Evolutionary conservation across 176 grass and related monocot species (phyloP).

Genomic region (Cenchrus fungigraminus): DNA sequence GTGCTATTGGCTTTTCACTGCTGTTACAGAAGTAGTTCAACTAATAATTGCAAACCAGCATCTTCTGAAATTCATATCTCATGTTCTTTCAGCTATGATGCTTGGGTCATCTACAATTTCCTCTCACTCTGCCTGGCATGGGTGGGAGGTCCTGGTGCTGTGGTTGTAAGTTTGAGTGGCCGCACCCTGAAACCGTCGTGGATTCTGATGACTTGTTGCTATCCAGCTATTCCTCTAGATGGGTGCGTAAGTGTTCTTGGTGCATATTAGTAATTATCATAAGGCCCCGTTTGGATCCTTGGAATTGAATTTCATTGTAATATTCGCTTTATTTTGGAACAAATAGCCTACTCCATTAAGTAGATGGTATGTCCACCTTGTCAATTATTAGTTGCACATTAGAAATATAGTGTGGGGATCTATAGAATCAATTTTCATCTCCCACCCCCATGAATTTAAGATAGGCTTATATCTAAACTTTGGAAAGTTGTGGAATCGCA

Average conservation of each 20-base stretch:
- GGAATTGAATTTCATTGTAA: too few species aligned
- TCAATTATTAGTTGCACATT: too few species aligned
- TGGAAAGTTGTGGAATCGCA: too few species aligned
- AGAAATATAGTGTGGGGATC: too few species aligned
- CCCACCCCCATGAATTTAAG: too few species aligned
- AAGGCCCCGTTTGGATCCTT: neutral
- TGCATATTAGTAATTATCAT: conserved; percentile 15
- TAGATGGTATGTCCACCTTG: too few species aligned
- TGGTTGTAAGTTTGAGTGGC: conserved; percentile 88
- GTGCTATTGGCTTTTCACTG: conserved; percentile 11
- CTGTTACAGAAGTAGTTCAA: conserved; percentile 7
- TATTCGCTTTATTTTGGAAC: too few species aligned
- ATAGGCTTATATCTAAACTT: too few species aligned
- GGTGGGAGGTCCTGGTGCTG: conserved; percentile 95
- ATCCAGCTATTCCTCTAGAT: conserved; percentile 92
- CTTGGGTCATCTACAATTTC: conserved; percentile 99
- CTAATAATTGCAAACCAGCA: neutral
- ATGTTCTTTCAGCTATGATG: conserved; percentile 92
- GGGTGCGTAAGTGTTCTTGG: conserved; percentile 62
- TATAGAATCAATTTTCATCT: too few species aligned
- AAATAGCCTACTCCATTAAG: too few species aligned
- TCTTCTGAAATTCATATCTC: conserved; percentile 32
- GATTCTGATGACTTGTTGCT: conserved; percentile 98
- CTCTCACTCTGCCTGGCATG: conserved; percentile 95
- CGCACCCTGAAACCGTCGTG: conserved; percentile 81